phyloP scores from a whole-genome alignment of 192 early-diverging fungal genomes.

The Coemansia sp. region DNA sequence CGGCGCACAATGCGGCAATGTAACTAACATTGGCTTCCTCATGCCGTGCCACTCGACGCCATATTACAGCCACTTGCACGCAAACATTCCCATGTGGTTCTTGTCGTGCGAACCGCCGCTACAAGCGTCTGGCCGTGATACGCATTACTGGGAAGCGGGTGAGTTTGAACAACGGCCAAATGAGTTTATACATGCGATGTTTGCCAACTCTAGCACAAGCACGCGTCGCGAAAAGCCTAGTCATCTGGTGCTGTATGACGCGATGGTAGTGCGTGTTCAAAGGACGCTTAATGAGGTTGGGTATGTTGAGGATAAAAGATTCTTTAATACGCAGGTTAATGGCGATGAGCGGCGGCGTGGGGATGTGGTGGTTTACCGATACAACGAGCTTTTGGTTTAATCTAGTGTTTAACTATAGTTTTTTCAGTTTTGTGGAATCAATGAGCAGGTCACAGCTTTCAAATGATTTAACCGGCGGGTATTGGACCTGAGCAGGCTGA shows the following conservation, averaged over 20 bases:
- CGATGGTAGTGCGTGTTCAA: conserved; percentile 45
- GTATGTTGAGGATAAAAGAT: conserved; percentile 72
- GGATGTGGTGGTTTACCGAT: conserved; percentile 74
- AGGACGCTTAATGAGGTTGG: conserved; percentile 36
- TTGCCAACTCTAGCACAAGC: conserved; percentile 10
- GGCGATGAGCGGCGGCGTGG: conserved; percentile 76
- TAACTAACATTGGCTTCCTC: conserved; percentile 64
- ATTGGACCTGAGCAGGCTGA: no score
- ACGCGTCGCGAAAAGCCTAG: conserved; percentile 57
- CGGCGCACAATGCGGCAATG: conserved; percentile 19
- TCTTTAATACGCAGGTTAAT: conserved; percentile 91
- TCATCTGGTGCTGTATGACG: conserved; percentile 80
- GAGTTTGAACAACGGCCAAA: conserved; percentile 73
- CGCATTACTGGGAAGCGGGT: conserved; percentile 73
- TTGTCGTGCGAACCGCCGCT: conserved; percentile 92
- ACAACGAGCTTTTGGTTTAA: neutral
- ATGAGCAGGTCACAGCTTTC: no score
- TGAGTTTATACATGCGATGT: conserved; percentile 56
- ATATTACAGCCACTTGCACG: conserved; percentile 82
- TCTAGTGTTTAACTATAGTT: neutral
- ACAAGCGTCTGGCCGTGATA: conserved; percentile 23
- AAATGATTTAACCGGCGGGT: no score
- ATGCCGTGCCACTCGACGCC: conserved; percentile 99
- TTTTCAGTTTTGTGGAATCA: neutral
- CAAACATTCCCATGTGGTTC: conserved; percentile 71